Evolutionary conservation across 129 eudicot genomes (phyloP).

Genomic region (Solidago caesia): DNA sequence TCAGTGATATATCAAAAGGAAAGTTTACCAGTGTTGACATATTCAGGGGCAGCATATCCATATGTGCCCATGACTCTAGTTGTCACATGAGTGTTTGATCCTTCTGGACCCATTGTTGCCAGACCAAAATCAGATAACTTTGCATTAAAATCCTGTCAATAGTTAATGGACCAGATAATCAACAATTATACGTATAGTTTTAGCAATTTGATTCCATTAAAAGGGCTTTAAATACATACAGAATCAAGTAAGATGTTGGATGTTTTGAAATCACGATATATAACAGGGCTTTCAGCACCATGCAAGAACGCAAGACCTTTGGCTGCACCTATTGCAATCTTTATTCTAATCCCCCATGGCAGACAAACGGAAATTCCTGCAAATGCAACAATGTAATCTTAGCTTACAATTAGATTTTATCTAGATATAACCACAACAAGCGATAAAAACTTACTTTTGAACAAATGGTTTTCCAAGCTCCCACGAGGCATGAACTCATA

Average conservation of each 20-base stretch:
- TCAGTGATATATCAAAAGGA: too few species aligned
- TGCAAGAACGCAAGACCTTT: slow-evolving; percentile 98
- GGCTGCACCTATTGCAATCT: slow-evolving; percentile 89
- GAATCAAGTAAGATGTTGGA: slow-evolving; percentile 93
- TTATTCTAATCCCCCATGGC: slow-evolving; percentile 90
- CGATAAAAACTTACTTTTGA: slow-evolving; percentile 54
- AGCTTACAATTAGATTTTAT: neutral
- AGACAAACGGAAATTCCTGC: slow-evolving; percentile 74
- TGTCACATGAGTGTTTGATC: slow-evolving; percentile 82
- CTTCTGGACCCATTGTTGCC: slow-evolving; percentile 92
- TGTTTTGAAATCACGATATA: slow-evolving; percentile 94
- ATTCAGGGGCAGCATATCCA: slow-evolving; percentile 96
- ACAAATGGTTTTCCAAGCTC: slow-evolving; percentile 92
- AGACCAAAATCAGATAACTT: slow-evolving; percentile 85
- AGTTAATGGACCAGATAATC: neutral
- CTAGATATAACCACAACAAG: neutral
- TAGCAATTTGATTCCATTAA: neutral
- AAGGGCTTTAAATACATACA: slow-evolving; percentile 37
- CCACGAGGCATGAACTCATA: slow-evolving; percentile 98
- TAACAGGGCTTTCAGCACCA: slow-evolving; percentile 87
- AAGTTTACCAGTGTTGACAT: slow-evolving; percentile 73
- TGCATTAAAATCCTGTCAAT: slow-evolving; percentile 71
- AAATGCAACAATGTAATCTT: neutral
- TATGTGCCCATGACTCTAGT: slow-evolving; percentile 91
- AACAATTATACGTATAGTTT: neutral